Conservation (phyloP, 2,329 filamentous ascomycete genomes). For the Thelonectria blattea region DNA sequence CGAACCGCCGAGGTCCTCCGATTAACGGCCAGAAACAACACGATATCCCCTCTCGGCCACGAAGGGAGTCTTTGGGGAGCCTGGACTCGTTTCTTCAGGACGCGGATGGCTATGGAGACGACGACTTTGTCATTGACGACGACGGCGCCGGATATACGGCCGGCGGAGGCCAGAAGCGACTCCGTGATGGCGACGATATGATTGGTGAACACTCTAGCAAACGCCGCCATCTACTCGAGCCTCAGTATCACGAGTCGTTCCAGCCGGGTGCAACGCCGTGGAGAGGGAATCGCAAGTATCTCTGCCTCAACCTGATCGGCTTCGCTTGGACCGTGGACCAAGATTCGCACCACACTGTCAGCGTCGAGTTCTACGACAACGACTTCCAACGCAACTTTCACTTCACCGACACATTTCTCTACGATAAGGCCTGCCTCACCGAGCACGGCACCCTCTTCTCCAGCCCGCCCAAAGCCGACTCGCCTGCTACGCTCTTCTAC, state of each 20-base stretch:
- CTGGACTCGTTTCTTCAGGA: constrained; percentile 79
- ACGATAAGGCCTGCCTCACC: constrained; percentile 93
- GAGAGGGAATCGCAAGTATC: constrained; percentile 91
- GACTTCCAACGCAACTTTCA: constrained; percentile 93
- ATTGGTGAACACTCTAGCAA: constrained; percentile 54
- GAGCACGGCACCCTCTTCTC: constrained; percentile 87
- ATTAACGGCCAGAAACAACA: constrained; percentile 62
- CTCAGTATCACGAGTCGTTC: constrained; percentile 81
- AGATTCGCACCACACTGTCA: constrained; percentile 90
- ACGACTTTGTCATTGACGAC: constrained; percentile 92
- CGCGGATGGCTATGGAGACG: constrained; percentile 61
- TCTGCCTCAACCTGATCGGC: constrained; percentile 91
- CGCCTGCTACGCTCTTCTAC: constrained; percentile 87
- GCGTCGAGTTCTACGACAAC: constrained; percentile 96
- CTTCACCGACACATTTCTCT: constrained; percentile 94
- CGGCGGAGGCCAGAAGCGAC: constrained; percentile 57
- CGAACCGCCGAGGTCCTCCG: constrained; percentile 64
- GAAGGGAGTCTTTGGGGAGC: constrained; percentile 73
- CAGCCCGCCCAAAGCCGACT: constrained; percentile 70
- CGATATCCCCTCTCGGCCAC: constrained; percentile 53
- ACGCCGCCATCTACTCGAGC: constrained; percentile 57
- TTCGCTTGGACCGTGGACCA: constrained; percentile 98
- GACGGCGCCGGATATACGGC: constrained; percentile 89
- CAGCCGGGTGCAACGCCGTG: constrained; percentile 95
- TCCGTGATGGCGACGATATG: constrained; percentile 59